Evolutionary conservation across 768 basidiomycete species (phyloP), one percentile per base, ranked within the genome.

Genomic region (Lactarius hengduanensis): DNA sequence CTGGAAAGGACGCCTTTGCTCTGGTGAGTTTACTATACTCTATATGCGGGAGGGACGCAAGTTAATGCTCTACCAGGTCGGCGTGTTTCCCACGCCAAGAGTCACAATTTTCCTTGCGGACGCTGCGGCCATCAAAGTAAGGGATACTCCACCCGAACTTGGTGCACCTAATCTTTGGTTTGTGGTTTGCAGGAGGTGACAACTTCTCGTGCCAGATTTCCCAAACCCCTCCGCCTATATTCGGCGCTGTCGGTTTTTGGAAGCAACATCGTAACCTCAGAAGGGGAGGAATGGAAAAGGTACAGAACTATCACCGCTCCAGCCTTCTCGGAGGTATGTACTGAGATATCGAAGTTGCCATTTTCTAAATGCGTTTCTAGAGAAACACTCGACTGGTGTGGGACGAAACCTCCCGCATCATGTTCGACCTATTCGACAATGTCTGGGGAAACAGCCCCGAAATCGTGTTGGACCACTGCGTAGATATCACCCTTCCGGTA

Each of bases 271-370:
- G 81, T 90, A n/a, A 81, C 80, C 2, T 83, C 85, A 0, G 88
- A 89, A 70, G 84, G 83, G 26, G 82, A 84, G 4, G 79, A 84
- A 65, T 90, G 87, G 87, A 87, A 87, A 73, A 81, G 81, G 36
- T 86, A 86, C 68, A 76, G 87, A 56, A 86, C 84, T 72, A 81
- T 89, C 50, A 77, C 82, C 20, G 85, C 84, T 1, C 86, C 87
- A n/a, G 82, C 86, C 0, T 89, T 89, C 72, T 84, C 84, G 7
- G 86, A 87, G 73, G 86, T 86, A 62, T 54, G 75, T 20, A 22
- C 1, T 4, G 9, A 3, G 13, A 7, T 34, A 10, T 10, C 5
- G 38, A 30, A 16, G n/a, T 58, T 11, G 13, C 18, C 28, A 26
- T 43, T 18, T 15, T 16, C 54, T 55, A 26, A 59, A 62, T 18